These are phyloP conservation scores for Monosporozyma aquatica DNA, from an alignment of 805 yeast species.

Conservation along the genomic window DNA sequence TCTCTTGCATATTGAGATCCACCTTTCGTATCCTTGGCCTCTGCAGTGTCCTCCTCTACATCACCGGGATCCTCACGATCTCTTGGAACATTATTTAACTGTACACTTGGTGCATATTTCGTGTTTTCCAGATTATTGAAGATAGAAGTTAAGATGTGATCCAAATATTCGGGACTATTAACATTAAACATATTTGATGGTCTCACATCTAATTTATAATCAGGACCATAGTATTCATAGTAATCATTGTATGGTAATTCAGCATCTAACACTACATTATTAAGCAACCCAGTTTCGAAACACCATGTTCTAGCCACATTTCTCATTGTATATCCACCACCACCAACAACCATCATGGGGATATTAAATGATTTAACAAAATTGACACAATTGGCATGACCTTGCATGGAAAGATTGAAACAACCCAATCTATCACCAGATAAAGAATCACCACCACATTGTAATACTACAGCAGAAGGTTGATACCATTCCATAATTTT, in stretches of 20 bases:
- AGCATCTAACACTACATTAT: conserved; percentile 53
- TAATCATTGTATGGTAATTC: conserved; percentile 90
- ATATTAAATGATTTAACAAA: conserved; percentile 81
- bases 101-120: conserved; percentile 96
- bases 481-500: conserved; percentile 87
- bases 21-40: conserved; percentile 80
- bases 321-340: conserved; percentile 96
- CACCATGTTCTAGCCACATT: conserved; percentile 95
- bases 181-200: conserved; percentile 96
- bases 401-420: conserved; percentile 83
- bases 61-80: conserved; percentile 84
- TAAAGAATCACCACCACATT: conserved; percentile 94
- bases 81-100: conserved; percentile 78
- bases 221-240: conserved; percentile 96
- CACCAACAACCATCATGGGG: conserved; percentile 88
- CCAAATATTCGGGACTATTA: conserved; percentile 83
- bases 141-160: conserved; percentile 71
- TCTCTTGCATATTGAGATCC: conserved; percentile 85
- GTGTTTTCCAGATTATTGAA: conserved; percentile 75
- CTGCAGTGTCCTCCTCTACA: conserved; percentile 72
- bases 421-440: conserved; percentile 92
- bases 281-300: conserved; percentile 77
- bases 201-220: conserved; percentile 86
- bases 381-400: conserved; percentile 92
- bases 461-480: conserved; percentile 90